Evolutionary conservation across 1,284 basidiomycete genomes (phyloP), one percentile per base, ranked within the genome.

Genomic region (Moniliophthora roreri): DNA sequence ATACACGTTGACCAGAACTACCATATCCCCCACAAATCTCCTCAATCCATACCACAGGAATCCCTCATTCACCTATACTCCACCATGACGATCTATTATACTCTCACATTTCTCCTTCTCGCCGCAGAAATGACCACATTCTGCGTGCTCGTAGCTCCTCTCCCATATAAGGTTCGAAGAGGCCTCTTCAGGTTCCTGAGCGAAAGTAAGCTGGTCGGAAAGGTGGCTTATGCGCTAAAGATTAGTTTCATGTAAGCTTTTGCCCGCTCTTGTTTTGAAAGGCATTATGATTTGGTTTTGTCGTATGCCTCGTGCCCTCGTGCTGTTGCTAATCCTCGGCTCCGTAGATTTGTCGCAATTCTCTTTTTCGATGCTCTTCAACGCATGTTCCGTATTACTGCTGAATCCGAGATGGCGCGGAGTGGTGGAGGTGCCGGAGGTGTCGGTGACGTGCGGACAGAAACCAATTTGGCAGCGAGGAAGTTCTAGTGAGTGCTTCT

Each of bases 331-430:
- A 20, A 23, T 26, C 44, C 9, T 44, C 36, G 20, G 49, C 11
- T 28, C 11, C 51, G 16, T 62, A 95, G 93, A 59, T 97, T 96
- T 64, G 87, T 97, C 0, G 91, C 77, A 1, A 84, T 98, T 6
- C 74, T 92, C 40, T 93, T 94, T 62, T 75, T 85, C n/a, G 95
- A 98, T 62, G 93, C 95, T 23, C 77, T 96, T 39, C 95, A 98
- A 72, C 82, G 95, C 59, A 95, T 97, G 91, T 84, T 90, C 76
- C 84, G 92, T 54, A 87, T 96, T 36, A 86, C 87, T 15, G 79
- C 84, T 4, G 89, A 93, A 70, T 73, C 82, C 0, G 88, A 95
- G 40, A 66, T 82, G 20, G 85, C 89, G 15, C 92, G 89, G 65
- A 67, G 79, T 26, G 77, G 65, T 38, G 56, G 57, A 15, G 66